phyloP scores from a whole-genome alignment of 2,329 filamentous ascomycete genomes.

The Exophiala sp. region DNA sequence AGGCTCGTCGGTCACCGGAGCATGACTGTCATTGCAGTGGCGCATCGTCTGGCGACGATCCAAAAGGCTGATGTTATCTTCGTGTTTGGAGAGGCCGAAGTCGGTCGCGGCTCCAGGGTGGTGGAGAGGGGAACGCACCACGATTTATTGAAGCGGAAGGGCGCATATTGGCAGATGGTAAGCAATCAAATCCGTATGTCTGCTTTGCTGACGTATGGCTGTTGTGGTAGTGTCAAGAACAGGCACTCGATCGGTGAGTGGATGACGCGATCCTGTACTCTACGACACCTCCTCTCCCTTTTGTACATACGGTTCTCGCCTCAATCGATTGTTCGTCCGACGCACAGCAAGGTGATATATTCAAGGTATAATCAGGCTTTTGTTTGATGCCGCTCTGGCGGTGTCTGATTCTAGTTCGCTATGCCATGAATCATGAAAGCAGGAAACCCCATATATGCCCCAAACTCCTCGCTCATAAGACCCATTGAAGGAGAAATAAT shows the following conservation, averaged over 20 bases:
- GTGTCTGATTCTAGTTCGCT: too few species aligned
- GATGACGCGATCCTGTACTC: not conserved
- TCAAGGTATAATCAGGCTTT: too few species aligned
- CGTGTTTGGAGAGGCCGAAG: slow-evolving; percentile 63
- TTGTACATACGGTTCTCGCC: too few species aligned
- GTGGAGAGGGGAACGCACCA: slow-evolving; percentile 61
- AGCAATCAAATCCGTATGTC: slow-evolving; percentile 37
- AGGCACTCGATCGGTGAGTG: slow-evolving; percentile 28
- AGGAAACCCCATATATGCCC: too few species aligned
- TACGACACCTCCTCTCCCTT: too few species aligned
- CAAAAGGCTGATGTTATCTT: slow-evolving; percentile 79
- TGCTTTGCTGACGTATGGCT: not conserved
- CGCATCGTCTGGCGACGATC: slow-evolving; percentile 72
- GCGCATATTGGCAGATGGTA: slow-evolving; percentile 53
- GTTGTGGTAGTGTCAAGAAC: slow-evolving; percentile 19
- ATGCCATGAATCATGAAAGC: too few species aligned
- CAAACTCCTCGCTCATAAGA: too few species aligned
- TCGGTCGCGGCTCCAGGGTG: slow-evolving; percentile 41
- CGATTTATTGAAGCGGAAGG: slow-evolving; percentile 51
- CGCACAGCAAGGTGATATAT: too few species aligned
- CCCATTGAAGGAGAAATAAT: too few species aligned
- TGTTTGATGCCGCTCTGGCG: too few species aligned
- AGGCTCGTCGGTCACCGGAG: slow-evolving; percentile 50
- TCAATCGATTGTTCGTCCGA: too few species aligned
- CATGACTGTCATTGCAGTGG: slow-evolving; percentile 68